phyloP scores from a whole-genome alignment of 2,329 filamentous ascomycete species.

The Seiridium unicorne region DNA sequence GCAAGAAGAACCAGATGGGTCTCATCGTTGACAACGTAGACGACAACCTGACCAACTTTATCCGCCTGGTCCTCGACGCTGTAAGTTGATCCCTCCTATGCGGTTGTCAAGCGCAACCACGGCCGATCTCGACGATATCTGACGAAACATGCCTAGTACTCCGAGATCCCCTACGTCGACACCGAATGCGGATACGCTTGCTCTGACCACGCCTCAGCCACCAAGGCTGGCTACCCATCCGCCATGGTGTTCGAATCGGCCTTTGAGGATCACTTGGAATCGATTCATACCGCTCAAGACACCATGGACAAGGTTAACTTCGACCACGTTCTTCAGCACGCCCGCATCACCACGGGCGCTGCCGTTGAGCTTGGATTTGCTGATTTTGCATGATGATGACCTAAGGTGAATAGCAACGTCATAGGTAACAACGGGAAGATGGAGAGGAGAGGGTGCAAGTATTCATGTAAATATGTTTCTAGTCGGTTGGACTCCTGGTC shows the following conservation, averaged over 20 bases:
- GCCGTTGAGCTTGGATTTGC: slow-evolving; percentile 43
- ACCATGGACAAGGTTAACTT: slow-evolving; percentile 68
- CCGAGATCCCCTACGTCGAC: slow-evolving; percentile 39
- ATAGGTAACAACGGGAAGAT: no score
- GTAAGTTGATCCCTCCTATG: slow-evolving; percentile 13
- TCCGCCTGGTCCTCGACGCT: slow-evolving; percentile 33
- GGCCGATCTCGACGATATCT: no score
- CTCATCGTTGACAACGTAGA: slow-evolving; percentile 40
- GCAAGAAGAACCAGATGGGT: slow-evolving; percentile 29
- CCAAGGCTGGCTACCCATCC: slow-evolving; percentile 63
- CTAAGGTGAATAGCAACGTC: no score
- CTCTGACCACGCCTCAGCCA: slow-evolving; percentile 68
- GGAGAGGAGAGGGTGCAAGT: background rate
- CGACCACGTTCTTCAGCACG: slow-evolving; percentile 65
- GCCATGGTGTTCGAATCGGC: slow-evolving; percentile 63
- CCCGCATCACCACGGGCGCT: slow-evolving; percentile 46
- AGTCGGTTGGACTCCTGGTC: no score
- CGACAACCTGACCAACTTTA: slow-evolving; percentile 31
- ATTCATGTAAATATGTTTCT: background rate
- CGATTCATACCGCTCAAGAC: slow-evolving; percentile 73
- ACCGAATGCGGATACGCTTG: slow-evolving; percentile 56
- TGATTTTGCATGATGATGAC: background rate
- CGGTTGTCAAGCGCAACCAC: no score
- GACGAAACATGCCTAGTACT: slow-evolving; percentile 22
- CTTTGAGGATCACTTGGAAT: slow-evolving; percentile 61